Base-by-base conservation (phyloP, 2,329 filamentous ascomycete species). In the Allantophomopsis lycopodina region DNA sequence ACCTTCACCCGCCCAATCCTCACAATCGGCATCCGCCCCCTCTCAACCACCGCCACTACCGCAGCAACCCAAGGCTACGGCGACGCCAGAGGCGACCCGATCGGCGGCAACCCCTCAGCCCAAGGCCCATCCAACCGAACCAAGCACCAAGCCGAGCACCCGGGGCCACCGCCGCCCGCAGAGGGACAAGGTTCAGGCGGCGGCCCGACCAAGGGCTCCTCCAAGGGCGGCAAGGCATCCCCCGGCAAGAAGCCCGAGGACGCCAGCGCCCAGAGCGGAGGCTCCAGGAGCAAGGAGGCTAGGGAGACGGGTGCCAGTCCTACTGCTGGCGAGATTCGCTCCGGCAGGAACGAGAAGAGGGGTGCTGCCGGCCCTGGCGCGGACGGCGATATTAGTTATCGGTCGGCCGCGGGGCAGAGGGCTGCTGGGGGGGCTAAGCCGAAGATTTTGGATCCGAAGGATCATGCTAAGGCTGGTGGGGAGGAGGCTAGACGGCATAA, bases 401-500 rank as follows among this genome's bases (percentile, higher is more conserved):
- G 41, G 13, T 21, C 38, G 12, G 40, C 40, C 36, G 43, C 50
- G 11, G 30, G 42, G 18, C 40, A 44, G 5, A 31, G 40, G 15
- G 36, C 40, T 21, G 50, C 58, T 32, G 53, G 60, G 2, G 60
- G 62, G 2, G 55, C 65, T 1, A 54, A 63, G 49, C 72, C 71
- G 41, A 74, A 71, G 58, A 66, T 75, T 45, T 54, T 58, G 41
- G 72, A 69, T 48, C 60, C 63, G 42, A 61, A 60, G 45, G 56
- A 68, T 8, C 45, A 48, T 18, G 44, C 41, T 18, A 36, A 38
- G 2, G 36, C 39, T 4, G 48, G 58, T 16, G 56, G 68, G 53
- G 59, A 58, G 34, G 72, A 77, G 55, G 73, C 77, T 13, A 64
- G 74, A 39, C 52, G 63, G 55, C 74, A 79, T 50, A 79, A 79